phyloP scores from a whole-genome alignment of 306 rosid genomes.

The Inga leiocalycina region DNA sequence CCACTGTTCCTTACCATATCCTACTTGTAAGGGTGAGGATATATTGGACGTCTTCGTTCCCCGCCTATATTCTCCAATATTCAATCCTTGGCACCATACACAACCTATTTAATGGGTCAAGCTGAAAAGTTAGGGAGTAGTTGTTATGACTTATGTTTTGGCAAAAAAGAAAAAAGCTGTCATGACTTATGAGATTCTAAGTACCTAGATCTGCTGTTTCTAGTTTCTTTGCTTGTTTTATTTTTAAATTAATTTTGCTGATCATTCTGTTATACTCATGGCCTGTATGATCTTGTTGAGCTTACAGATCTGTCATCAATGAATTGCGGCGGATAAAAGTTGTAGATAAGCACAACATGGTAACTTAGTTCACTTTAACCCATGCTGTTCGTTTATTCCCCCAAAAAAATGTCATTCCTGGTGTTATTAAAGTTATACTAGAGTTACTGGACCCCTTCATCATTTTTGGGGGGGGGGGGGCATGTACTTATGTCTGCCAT shows the following conservation, averaged over 20 bases:
- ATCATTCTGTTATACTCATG: slow-evolving; percentile 14
- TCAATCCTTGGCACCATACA: not conserved
- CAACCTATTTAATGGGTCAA: not conserved
- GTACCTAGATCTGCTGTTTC: slow-evolving; percentile 2
- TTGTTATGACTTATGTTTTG: not conserved
- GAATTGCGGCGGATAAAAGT: slow-evolving; percentile 47
- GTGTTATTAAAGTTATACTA: not conserved
- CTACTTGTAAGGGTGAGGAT: not conserved
- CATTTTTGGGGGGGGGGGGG: not conserved
- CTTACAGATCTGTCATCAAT: slow-evolving; percentile 45
- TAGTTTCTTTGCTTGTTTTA: not conserved
- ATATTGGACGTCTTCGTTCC: not conserved
- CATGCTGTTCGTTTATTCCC: not conserved
- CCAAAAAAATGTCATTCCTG: not conserved
- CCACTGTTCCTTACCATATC: not conserved
- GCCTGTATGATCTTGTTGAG: not conserved
- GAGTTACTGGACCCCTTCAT: slow-evolving; percentile 1
- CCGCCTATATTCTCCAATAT: not conserved
- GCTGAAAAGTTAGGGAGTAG: not conserved
- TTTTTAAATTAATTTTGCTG: not conserved
- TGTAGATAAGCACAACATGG: slow-evolving; percentile 44
- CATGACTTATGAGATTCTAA: not conserved
- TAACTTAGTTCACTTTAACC: slow-evolving; percentile 7
- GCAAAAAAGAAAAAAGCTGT: not conserved
- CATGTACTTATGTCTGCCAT: slow-evolving; percentile 5